phyloP scores from a whole-genome alignment of 139 green algal genomes.

The Mesostigma viride region DNA sequence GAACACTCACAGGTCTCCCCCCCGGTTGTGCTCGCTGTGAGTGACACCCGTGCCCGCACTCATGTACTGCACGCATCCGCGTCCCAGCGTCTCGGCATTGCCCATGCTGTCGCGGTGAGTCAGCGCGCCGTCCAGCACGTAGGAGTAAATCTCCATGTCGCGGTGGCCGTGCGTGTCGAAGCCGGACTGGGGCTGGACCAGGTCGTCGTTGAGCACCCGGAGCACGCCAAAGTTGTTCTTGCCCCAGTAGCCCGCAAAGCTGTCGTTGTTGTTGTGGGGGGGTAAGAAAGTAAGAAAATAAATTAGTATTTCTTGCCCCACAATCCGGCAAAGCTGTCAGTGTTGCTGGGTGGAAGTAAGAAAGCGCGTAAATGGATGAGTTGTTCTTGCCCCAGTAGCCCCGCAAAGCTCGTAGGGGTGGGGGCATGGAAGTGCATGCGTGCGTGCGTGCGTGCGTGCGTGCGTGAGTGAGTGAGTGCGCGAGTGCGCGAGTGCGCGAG shows the following conservation, averaged over 20 bases:
- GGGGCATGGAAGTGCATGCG: too few relatives aligned
- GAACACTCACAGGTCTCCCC: conserved; percentile 24
- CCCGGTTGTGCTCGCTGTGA: conserved; percentile 31
- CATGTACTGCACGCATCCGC: conserved; percentile 34
- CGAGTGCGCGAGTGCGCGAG: too few relatives aligned
- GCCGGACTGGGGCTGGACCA: conserved; percentile 29
- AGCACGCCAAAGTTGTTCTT: conserved; percentile 30
- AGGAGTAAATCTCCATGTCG: conserved; percentile 36
- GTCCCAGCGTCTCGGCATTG: conserved; percentile 20
- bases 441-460: too few relatives aligned
- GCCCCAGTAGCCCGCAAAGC: conserved; percentile 16
- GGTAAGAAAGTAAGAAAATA: neutral
- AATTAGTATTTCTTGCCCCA: neutral
- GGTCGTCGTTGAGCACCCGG: conserved; percentile 34
- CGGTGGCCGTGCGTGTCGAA: conserved; percentile 30
- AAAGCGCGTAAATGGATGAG: neutral
- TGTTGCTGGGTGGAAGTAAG: neutral
- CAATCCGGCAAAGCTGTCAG: neutral
- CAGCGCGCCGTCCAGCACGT: conserved; percentile 24
- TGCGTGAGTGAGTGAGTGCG: too few relatives aligned
- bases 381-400: too few relatives aligned
- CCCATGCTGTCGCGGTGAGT: conserved; percentile 34
- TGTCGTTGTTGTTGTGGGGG: neutral
- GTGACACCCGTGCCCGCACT: conserved; percentile 26
- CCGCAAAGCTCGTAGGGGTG: too few relatives aligned